Percentiles rank a stretch among this genome's conserved stretches.
phyloP scores from a whole-genome alignment of 148 eudicot species.

The Fagopyrum esculentum region DNA sequence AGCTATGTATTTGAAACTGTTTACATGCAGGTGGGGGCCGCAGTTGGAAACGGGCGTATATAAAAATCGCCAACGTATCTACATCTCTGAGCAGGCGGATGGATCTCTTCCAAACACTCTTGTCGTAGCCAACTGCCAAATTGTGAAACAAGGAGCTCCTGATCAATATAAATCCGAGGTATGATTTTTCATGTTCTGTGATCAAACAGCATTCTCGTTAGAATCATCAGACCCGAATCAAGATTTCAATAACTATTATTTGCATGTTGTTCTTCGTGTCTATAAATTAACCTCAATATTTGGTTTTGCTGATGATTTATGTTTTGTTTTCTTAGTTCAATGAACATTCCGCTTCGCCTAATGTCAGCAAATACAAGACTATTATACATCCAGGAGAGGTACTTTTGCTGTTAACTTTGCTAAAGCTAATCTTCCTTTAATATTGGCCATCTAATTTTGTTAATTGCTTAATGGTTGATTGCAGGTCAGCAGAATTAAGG shows the following conservation, averaged over 20 bases:
- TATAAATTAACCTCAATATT: background rate
- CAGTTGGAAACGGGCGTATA: constrained; percentile 57
- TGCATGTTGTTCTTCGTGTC: background rate
- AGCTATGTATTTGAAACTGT: no score
- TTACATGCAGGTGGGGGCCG: constrained; percentile 83
- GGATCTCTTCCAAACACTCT: constrained; percentile 86
- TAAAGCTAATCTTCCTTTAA: background rate
- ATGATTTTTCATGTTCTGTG: constrained; percentile 17
- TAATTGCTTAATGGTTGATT: background rate
- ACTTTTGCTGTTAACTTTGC: background rate
- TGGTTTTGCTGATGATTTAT: background rate
- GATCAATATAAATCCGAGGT: constrained; percentile 81
- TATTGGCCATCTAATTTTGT: background rate
- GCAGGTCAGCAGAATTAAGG: constrained; percentile 95
- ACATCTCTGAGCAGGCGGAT: constrained; percentile 94
- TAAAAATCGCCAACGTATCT: constrained; percentile 78
- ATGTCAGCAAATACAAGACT: constrained; percentile 89
- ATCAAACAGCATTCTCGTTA: background rate
- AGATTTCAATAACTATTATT: no score
- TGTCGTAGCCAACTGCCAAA: constrained; percentile 87
- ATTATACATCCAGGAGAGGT: constrained; percentile 99
- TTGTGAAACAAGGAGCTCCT: constrained; percentile 86
- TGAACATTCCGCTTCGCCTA: constrained; percentile 92
- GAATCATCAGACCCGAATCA: no score
- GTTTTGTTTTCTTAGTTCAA: constrained; percentile 52